A percentile compares a stretch with the other conserved stretches of the same genome.
phyloP scores from a whole-genome alignment of 176 grass and related monocot genomes.

The Musa troglodytarum region DNA sequence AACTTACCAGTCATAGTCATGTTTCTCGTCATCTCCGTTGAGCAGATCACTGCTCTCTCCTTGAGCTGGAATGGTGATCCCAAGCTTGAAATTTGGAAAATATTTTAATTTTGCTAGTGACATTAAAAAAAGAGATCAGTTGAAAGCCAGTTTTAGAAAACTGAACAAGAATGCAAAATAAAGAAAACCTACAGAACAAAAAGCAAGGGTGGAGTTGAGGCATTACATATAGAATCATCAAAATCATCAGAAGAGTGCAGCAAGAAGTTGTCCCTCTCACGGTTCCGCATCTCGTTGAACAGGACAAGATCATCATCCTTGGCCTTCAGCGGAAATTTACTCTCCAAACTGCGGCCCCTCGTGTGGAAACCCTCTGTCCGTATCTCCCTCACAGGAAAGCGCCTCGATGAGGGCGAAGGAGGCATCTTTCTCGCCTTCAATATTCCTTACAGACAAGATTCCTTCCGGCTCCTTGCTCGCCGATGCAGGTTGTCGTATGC shows the following conservation, averaged over 20 bases:
- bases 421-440: slow-evolving; percentile 47
- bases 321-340: slow-evolving; percentile 33
- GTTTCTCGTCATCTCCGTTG: slow-evolving; percentile 65
- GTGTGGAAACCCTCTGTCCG: slow-evolving; percentile 29
- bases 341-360: slow-evolving; percentile 57
- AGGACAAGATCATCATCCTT: slow-evolving; percentile 78
- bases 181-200: slow-evolving; percentile 1
- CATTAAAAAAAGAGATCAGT: slow-evolving; percentile 11
- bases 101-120: slow-evolving; percentile 66
- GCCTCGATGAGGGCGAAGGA: slow-evolving; percentile 45
- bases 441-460: too few relatives aligned
- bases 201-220: background rate
- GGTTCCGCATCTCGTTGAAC: slow-evolving; percentile 69
- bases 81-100: slow-evolving; percentile 65
- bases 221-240: slow-evolving; percentile 73
- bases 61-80: slow-evolving; percentile 47
- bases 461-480: too few relatives aligned
- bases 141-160: slow-evolving; percentile 9
- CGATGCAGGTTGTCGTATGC: too few relatives aligned
- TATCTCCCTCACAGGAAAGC: slow-evolving; percentile 46
- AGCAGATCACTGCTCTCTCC: slow-evolving; percentile 74
- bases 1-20: slow-evolving; percentile 93
- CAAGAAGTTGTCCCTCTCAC: slow-evolving; percentile 77
- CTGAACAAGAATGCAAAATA: slow-evolving; percentile 2
- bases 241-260: slow-evolving; percentile 71